Evolutionary conservation across 257 asterid genomes (phyloP).

Genomic region (Plantago elongata): DNA sequence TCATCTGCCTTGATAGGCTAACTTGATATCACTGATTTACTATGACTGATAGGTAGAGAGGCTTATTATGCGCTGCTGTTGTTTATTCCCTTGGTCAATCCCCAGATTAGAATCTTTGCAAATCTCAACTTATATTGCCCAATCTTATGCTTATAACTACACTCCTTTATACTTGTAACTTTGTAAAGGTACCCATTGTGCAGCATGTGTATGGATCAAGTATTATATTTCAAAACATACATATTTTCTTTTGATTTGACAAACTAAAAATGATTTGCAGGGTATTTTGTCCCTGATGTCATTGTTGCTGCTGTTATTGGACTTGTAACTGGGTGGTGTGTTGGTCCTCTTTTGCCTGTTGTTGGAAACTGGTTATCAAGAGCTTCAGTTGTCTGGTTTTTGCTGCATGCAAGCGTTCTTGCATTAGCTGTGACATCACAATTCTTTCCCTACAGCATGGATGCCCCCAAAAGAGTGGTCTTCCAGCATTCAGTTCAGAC

Average conservation of each 20-base stretch:
- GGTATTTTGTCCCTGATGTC: conserved; percentile 77
- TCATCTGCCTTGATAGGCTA: conserved; percentile 17
- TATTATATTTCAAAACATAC: background rate
- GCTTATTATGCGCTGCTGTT: background rate
- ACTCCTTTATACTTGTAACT: background rate
- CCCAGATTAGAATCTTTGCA: background rate
- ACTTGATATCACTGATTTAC: background rate
- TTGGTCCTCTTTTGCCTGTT: conserved; percentile 87
- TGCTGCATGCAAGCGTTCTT: conserved; percentile 67
- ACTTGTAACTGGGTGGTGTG: conserved; percentile 82
- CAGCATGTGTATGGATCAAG: conserved; percentile 10
- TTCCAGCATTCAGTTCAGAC: conserved; percentile 78
- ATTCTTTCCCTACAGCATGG: conserved; percentile 90
- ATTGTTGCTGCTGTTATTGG: conserved; percentile 79
- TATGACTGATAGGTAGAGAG: conserved; percentile 12
- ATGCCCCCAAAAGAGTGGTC: conserved; percentile 91
- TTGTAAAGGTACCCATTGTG: background rate
- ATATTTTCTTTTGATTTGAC: conserved; percentile 17
- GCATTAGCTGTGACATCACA: conserved; percentile 84
- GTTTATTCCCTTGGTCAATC: too few species aligned
- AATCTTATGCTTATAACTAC: background rate
- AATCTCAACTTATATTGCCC: background rate
- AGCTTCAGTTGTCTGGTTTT: conserved; percentile 50
- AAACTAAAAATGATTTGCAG: conserved; percentile 42
- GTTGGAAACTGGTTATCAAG: conserved; percentile 72